Evolutionary conservation across 2,329 filamentous ascomycete genomes (phyloP).

Genomic region (Aspergillaceae sp.): DNA sequence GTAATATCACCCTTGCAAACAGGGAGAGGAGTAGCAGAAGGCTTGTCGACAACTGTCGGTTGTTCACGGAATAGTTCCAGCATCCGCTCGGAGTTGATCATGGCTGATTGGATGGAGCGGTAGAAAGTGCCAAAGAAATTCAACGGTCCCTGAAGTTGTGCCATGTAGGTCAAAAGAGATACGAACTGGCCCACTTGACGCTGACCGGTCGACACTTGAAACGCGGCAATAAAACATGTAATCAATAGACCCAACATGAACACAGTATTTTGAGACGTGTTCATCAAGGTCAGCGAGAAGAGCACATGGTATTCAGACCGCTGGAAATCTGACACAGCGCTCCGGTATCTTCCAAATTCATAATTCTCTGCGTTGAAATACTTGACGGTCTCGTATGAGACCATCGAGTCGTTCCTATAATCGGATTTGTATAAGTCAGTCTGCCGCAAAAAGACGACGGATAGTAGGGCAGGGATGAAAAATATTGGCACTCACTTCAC

Average conservation of each 20-base stretch:
- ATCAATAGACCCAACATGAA: constrained; percentile 69
- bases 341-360: constrained; percentile 65
- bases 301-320: constrained; percentile 66
- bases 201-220: constrained; percentile 61
- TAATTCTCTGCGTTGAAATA: constrained; percentile 81
- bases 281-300: constrained; percentile 69
- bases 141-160: constrained; percentile 68
- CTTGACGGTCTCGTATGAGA: constrained; percentile 94
- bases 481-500: constrained; percentile 57
- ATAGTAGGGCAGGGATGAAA: not conserved
- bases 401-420: constrained; percentile 79
- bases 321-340: constrained; percentile 64
- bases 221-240: constrained; percentile 65
- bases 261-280: constrained; percentile 69
- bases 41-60: constrained; percentile 76
- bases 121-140: constrained; percentile 95
- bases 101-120: constrained; percentile 85
- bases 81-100: constrained; percentile 95
- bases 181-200: constrained; percentile 64
- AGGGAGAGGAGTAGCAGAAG: constrained; percentile 53
- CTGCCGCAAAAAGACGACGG: not conserved
- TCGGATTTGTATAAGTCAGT: not conserved
- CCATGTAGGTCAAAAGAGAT: constrained; percentile 64
- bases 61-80: constrained; percentile 94
- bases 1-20: constrained; percentile 71